phyloP scores from a whole-genome alignment of 1,284 basidiomycete genomes.

The Moesziomyces sp. region DNA sequence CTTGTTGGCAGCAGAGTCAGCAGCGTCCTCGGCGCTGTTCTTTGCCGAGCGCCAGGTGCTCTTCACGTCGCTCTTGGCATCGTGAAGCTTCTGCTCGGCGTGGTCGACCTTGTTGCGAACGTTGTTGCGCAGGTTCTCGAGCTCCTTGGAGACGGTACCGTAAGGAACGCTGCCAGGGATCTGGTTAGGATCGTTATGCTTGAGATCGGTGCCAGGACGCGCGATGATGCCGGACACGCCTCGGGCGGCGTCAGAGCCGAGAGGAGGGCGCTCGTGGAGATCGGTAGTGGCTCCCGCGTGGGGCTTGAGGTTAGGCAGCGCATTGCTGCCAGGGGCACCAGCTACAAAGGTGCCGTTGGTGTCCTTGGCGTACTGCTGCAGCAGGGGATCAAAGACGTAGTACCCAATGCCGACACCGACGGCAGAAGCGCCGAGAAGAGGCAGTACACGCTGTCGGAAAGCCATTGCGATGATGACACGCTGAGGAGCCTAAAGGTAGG shows the following conservation, averaged over 20 bases:
- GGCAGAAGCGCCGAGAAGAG: conserved; percentile 40
- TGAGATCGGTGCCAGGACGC: conserved; percentile 43
- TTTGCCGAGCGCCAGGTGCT: conserved; percentile 32
- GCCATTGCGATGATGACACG: conserved; percentile 22
- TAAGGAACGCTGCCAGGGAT: conserved; percentile 39
- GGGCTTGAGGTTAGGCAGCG: conserved; percentile 42
- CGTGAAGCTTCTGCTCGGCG: conserved; percentile 25
- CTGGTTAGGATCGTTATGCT: conserved; percentile 29
- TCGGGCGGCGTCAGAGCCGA: conserved; percentile 45
- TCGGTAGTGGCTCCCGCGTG: conserved; percentile 25
- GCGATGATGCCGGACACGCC: conserved; percentile 37
- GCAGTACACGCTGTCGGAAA: conserved; percentile 43
- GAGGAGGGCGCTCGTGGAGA: conserved; percentile 40
- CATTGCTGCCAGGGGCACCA: conserved; percentile 30
- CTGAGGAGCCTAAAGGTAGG: too few relatives aligned
- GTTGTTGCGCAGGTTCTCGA: conserved; percentile 32
- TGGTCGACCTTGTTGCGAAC: conserved; percentile 29
- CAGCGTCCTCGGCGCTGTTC: conserved; percentile 22
- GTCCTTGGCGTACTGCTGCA: conserved; percentile 46
- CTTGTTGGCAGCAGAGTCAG: conserved; percentile 18
- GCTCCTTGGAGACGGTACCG: conserved; percentile 41
- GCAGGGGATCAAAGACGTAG: conserved; percentile 53
- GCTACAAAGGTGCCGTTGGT: conserved; percentile 45
- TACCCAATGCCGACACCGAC: conserved; percentile 49
- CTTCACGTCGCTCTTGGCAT: conserved; percentile 35